Conservation (phyloP, 1,139 yeast genomes). For the Suhomyces atakaporum region DNA sequence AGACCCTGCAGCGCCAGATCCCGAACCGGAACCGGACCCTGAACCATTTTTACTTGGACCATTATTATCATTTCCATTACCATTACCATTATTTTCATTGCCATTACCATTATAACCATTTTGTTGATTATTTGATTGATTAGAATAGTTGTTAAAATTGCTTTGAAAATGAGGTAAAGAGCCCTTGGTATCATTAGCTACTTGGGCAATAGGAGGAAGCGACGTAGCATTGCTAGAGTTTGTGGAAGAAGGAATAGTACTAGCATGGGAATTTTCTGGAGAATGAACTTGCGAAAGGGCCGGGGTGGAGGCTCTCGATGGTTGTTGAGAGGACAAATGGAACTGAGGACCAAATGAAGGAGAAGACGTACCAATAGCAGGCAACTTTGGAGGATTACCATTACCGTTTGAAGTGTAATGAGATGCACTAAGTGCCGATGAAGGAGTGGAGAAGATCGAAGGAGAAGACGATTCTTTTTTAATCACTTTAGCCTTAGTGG, state of each 20-base stretch:
- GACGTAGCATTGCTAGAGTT: conserved; percentile 18
- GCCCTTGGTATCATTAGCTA: conserved; percentile 15
- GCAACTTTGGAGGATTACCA: conserved; percentile 31
- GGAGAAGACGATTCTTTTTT: conserved; percentile 14
- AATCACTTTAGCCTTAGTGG: conserved; percentile 15
- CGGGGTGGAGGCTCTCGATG: conserved; percentile 16
- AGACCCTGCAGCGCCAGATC: conserved; percentile 12
- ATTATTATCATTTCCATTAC: conserved; percentile 18
- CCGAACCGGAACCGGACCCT: conserved; percentile 17
- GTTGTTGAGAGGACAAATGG: conserved; percentile 21
- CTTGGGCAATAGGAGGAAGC: conserved; percentile 42
- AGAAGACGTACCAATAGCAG: conserved; percentile 34
- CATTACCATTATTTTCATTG: conserved; percentile 14
- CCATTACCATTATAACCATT: conserved; percentile 18
- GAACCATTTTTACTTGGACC: conserved; percentile 18
- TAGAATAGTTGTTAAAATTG: conserved; percentile 15
- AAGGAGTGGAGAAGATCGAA: conserved; percentile 34
- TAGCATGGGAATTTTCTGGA: conserved; percentile 21
- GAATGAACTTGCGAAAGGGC: conserved; percentile 23
- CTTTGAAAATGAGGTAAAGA: conserved; percentile 24
- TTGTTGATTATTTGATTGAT: conserved; percentile 16
- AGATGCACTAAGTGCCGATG: conserved; percentile 36
- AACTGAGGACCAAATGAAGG: conserved; percentile 52
- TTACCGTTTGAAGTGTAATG: conserved; percentile 21
- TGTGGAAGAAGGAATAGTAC: conserved; percentile 4